Base-by-base conservation (phyloP, 2,329 filamentous ascomycete genomes). In the Graphium sp. region DNA sequence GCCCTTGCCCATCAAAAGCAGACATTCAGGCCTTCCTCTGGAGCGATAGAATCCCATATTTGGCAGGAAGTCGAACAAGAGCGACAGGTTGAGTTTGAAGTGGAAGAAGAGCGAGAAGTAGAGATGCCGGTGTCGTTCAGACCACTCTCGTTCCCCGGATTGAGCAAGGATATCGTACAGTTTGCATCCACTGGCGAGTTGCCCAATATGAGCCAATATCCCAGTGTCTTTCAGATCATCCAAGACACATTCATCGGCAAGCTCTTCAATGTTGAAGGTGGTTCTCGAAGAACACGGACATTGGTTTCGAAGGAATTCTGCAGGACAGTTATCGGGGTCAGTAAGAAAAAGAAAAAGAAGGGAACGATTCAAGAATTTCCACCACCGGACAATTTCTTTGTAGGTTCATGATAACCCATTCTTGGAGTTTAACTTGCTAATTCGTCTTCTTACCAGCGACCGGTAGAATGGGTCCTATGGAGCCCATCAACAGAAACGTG, bases 401-500 rank as follows among this genome's bases (percentile, higher is more conserved):
- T 12, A 13, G 15, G 15, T 4, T 28, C 14, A 12, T 28, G 16
- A 18, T 28, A 28, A 17, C 17, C 21, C 11, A 6, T 11, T n/a
- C 30, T 9, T 44, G 47, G 2, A 22, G 22, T 11, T 5, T n/a
- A 18, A 26, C 41, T 3, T 33, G 41, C 33, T 32, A 40, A 10
- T 23, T 28, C 6, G 33, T 16, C 7, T 7, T 14, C 12, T 16
- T 39, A n/a, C n/a, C 35, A 60, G 35, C 51, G 57, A 2, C 53
- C 62, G 0, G 64, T 74, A 0, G 62, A 71, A 16, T 80, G 70
- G 71, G 40, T 80, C 3, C 43, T 79, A 0, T 75, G 62, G 60
- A 66, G 59, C 33, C 37, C 38, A 0, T n/a, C 37, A 0, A 48
- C 49, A 0, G 39, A 63, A 6, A 59, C 52, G 0, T 73, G 60